Base-by-base conservation (phyloP, 2,329 filamentous ascomycete species). In the Dryadomyces quercivorus region DNA sequence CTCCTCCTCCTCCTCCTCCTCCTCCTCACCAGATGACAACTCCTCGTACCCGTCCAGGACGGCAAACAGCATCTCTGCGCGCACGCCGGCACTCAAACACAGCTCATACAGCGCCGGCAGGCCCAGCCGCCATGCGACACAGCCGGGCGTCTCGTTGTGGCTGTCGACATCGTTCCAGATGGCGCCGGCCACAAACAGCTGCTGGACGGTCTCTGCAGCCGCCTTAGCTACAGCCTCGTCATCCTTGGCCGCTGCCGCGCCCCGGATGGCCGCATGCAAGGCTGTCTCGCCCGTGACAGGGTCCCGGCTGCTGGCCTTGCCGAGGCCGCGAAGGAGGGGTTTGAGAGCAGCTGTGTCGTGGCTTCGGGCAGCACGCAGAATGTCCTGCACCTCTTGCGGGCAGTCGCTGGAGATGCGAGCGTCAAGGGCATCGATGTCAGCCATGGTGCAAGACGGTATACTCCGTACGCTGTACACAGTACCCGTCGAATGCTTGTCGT, bases 151-250 rank as follows among this genome's bases (percentile, higher is more conserved):
- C 74, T 97, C 92, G 62, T 89, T 80, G 61, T 88, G 85, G 60
- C 75, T 71, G 67, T 97, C 89, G 55, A 97, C 74, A 66, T 96
- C 91, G 71, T 98, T 98, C 93, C 93, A 98, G 61, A 97, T 96
- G 12, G 89, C 93, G 36, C 93, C 93, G 61, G 86, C 85, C 63
- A 91, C 78, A 57, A 97, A 82, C 8, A 97, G 76, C 64, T 93
- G 80, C 61, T 80, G 78, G 5, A 96, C 84, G 52, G 82, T 80
- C 54, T 78, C 76, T 2, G 83, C 86, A 43, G 79, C 78, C 49
- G n/a, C 43, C 13, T 59, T 58, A 1, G 21, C 40, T 13, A 4
- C n/a, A 10, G 13, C 16, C 7, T 34, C 31, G 22, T 7, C 31
- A 12, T 20, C 13, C 20, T 13, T 21, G 21, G 7, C 9, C 8